Evolutionary conservation across 441 rosid genomes (phyloP).

Genomic region (Syzygium malaccense): DNA sequence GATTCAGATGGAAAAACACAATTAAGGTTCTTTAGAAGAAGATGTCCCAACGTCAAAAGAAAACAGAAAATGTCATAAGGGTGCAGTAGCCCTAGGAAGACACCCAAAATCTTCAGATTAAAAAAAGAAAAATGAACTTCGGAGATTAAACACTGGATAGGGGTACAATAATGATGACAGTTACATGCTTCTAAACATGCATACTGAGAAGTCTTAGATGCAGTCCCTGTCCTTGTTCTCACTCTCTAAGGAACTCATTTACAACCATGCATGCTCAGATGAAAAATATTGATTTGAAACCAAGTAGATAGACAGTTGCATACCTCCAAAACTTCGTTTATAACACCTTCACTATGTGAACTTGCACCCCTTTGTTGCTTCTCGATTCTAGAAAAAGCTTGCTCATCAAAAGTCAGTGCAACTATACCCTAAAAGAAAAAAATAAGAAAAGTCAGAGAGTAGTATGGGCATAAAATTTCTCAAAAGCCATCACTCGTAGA

Average conservation of each 20-base stretch:
- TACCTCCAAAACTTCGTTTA: slow-evolving; percentile 97
- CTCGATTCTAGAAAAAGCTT: slow-evolving; percentile 78
- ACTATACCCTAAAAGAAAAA: slow-evolving; percentile 68
- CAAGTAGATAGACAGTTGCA: not conserved
- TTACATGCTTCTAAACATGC: not conserved
- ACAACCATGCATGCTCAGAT: not conserved
- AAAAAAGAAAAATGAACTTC: not conserved
- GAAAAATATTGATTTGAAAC: not conserved
- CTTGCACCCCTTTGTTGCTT: slow-evolving; percentile 64
- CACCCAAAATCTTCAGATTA: not conserved
- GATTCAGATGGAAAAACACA: not conserved
- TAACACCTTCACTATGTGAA: slow-evolving; percentile 87
- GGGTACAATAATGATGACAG: not conserved
- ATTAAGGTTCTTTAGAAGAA: not conserved
- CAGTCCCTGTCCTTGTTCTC: not conserved
- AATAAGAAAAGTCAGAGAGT: not conserved
- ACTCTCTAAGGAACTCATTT: not conserved
- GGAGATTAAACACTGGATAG: not conserved
- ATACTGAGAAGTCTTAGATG: not conserved
- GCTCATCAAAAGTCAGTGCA: slow-evolving; percentile 93
- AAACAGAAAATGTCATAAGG: not conserved
- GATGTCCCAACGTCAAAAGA: not conserved
- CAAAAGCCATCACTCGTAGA: not conserved
- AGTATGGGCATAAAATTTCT: not conserved
- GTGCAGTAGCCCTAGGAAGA: not conserved